Percentiles rank a stretch among this genome's conserved stretches.
phyloP scores from a whole-genome alignment of 345 rosid genomes.

The Syzygium aromaticum region DNA sequence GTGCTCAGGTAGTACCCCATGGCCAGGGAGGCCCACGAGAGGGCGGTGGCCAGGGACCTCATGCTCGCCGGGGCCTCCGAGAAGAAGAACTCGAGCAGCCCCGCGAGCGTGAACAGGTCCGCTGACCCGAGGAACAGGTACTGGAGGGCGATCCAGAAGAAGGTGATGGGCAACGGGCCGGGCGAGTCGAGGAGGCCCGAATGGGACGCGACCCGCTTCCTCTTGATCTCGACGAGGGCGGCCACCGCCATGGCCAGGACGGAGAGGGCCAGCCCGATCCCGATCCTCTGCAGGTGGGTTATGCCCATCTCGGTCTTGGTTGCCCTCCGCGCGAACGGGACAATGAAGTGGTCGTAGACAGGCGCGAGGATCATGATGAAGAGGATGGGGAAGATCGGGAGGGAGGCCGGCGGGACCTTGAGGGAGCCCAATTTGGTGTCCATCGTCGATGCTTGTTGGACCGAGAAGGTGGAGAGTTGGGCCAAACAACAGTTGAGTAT shows the following conservation, averaged over 20 bases:
- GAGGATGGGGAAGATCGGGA: conserved; percentile 15
- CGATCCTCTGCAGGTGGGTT: conserved; percentile 21
- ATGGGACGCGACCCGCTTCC: conserved; percentile 3
- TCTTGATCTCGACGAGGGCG: conserved; percentile 16
- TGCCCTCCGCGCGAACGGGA: conserved; percentile 11
- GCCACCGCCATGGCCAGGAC: conserved; percentile 19
- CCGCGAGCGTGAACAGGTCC: conserved; percentile 19
- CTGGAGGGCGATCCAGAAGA: conserved; percentile 22
- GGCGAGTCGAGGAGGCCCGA: not conserved
- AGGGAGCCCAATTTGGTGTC: conserved; percentile 18
- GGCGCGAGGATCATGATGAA: conserved; percentile 14
- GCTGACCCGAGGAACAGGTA: conserved; percentile 19
- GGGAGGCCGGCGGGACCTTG: conserved; percentile 20
- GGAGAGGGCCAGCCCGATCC: conserved; percentile 14
- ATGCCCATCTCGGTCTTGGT: conserved; percentile 17
- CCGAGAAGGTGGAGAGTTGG: conserved; percentile 16
- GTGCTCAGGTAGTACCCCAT: conserved; percentile 25
- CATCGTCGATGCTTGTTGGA: conserved; percentile 24
- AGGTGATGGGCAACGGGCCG: conserved; percentile 10
- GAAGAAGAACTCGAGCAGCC: conserved; percentile 25
- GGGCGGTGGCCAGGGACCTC: conserved; percentile 21
- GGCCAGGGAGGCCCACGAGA: conserved; percentile 17
- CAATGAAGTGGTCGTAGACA: conserved; percentile 12
- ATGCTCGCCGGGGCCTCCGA: conserved; percentile 20
- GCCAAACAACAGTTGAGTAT: conserved; percentile 15